A percentile compares a stretch with the other conserved stretches of the same genome.
These are phyloP conservation scores for Tricholomella constricta DNA, from an alignment of 768 basidiomycete genomes.

Conservation along the genomic window DNA sequence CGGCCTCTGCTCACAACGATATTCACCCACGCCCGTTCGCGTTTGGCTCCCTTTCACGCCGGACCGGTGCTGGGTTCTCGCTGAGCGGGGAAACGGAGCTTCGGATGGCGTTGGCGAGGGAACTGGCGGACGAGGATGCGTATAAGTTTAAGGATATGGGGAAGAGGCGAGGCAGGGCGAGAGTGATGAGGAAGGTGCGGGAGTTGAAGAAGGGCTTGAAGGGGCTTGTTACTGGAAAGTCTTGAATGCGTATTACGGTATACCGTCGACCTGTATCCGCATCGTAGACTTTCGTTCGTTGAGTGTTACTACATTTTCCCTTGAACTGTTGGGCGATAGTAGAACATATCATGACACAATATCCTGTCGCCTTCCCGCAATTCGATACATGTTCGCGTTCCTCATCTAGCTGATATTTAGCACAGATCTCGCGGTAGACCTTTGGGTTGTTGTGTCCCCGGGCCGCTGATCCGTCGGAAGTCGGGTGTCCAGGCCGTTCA, in stretches of 20 bases:
- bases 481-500: too few relatives aligned
- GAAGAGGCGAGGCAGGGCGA: conserved; percentile 5
- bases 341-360: too few relatives aligned
- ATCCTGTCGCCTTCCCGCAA: too few relatives aligned
- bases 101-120: conserved; percentile 53
- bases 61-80: conserved; percentile 43
- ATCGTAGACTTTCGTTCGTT: too few relatives aligned
- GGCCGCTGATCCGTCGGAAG: too few relatives aligned
- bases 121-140: conserved; percentile 24
- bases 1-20: not conserved
- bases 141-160: conserved; percentile 24
- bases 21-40: conserved; percentile 15
- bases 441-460: too few relatives aligned
- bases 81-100: conserved; percentile 63
- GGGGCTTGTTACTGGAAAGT: conserved; percentile 24
- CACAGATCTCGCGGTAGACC: too few relatives aligned
- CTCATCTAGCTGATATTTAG: too few relatives aligned
- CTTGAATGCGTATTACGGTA: not conserved
- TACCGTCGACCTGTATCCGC: too few relatives aligned
- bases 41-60: conserved; percentile 27
- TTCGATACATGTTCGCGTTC: too few relatives aligned
- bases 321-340: too few relatives aligned
- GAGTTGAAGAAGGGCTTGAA: conserved; percentile 26
- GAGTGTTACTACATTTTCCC: too few relatives aligned
- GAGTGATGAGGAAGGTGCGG: conserved; percentile 14